Evolutionary conservation across 176 grass and related monocot species (phyloP), one percentile per base, ranked within the genome.

Genomic region (Oryza punctata): DNA sequence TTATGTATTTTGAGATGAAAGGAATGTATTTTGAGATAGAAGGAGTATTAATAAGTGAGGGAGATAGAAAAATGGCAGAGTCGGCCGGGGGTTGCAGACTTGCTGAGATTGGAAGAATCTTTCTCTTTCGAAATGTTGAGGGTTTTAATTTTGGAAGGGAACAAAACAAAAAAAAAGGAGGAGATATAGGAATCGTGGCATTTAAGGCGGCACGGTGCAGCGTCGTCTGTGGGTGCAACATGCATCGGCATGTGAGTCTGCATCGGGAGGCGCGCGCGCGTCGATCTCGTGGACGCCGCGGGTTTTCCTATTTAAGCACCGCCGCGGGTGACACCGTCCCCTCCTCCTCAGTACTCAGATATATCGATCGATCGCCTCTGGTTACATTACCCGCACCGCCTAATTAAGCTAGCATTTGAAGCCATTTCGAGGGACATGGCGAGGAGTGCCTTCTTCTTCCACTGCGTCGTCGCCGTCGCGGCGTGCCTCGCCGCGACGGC

Each of bases 271-370:
- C 67, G 60, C 38, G 88, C 38, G 88, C 73, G 21, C 64, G 24
- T 18, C 49, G 63, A 82, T 82, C 54, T 37, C 75, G 69, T 67
- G 61, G 25, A 19, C 73, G 45, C 78, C 74, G 49, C 78, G 1
- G n/a, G n/a, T n/a, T 3, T 24, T 14, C 44, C 88, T 90, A 87
- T 90, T 83, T 87, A 90, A 90, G 3, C 84, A 75, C 75, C 50
- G 70, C 64, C 88, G 16, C 23, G 21, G 28, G 47, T 12, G 73
- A 29, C 65, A 61, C 81, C 88, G 80, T 76, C 40, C 68, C 79
- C 65, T 69, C 79, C 88, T 81, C 87, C 52, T 57, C 52, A 57
- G 6, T 57, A 63, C 63, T 38, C 75, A 44, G 23, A 35, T 33
- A n/a, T n/a, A n/a, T n/a, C n/a, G n/a, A n/a, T n/a, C n/a, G n/a